Conservation (phyloP, 805 yeast species). For the Hanseniaspora mollemarum region DNA sequence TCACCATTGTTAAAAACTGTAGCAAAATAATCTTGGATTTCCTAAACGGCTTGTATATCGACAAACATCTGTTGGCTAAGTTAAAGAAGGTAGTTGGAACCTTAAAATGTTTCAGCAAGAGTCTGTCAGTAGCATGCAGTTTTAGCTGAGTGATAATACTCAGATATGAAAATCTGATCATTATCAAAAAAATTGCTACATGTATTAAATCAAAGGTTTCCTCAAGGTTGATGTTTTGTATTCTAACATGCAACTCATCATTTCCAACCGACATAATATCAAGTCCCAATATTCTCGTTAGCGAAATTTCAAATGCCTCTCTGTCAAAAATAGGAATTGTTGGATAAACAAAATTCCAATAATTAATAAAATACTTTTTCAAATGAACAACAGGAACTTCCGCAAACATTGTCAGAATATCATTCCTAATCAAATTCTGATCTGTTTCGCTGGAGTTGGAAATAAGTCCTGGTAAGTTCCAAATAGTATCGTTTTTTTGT, state of each 20-base stretch:
- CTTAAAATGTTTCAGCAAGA: constrained; percentile 1
- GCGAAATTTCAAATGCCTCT: not conserved
- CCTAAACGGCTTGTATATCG: constrained; percentile 11
- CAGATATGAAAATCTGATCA: constrained; percentile 15
- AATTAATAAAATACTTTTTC: constrained; percentile 7
- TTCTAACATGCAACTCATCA: not conserved
- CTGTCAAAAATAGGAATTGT: constrained; percentile 13
- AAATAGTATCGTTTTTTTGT: constrained; percentile 7
- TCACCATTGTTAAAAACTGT: constrained; percentile 12
- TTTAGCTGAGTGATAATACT: constrained; percentile 13
- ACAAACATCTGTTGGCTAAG: constrained; percentile 9
- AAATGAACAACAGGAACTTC: constrained; percentile 3
- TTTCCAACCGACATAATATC: constrained; percentile 3
- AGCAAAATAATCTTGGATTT: constrained; percentile 14
- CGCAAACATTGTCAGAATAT: not conserved
- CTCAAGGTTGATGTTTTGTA: not conserved
- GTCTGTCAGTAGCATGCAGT: constrained; percentile 8
- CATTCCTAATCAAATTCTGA: not conserved
- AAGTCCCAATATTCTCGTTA: not conserved
- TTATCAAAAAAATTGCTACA: constrained; percentile 11
- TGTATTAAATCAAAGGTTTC: constrained; percentile 15
- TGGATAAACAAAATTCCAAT: constrained; percentile 16
- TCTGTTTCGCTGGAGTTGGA: not conserved
- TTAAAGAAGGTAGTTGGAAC: constrained; percentile 5
- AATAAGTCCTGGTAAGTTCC: not conserved